phyloP scores from a whole-genome alignment of 441 rosid genomes.

The Daphne laureola region DNA sequence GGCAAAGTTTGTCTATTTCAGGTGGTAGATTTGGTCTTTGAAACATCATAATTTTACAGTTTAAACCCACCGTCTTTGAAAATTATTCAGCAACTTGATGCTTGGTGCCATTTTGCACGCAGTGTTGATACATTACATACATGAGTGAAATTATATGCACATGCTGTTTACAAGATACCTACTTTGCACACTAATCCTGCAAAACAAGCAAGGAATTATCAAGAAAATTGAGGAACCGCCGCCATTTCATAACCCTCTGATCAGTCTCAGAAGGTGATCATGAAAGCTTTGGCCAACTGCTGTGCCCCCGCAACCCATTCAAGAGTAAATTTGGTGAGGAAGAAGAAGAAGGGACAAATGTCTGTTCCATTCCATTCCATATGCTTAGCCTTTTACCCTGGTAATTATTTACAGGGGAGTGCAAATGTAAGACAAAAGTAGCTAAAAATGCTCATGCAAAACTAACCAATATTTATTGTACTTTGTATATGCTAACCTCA shows the following conservation, averaged over 20 bases:
- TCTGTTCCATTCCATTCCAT: slow-evolving; percentile 7
- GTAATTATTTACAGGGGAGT: slow-evolving; percentile 4
- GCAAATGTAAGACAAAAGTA: not conserved
- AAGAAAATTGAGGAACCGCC: slow-evolving; percentile 15
- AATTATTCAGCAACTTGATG: not conserved
- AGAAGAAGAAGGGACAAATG: slow-evolving; percentile 10
- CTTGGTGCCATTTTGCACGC: not conserved
- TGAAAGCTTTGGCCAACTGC: not conserved
- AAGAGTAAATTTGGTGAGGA: not conserved
- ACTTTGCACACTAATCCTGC: slow-evolving; percentile 10
- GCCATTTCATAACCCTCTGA: no score
- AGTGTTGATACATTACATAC: no score
- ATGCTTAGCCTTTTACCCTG: slow-evolving; percentile 32
- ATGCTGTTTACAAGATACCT: no score
- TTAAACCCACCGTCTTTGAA: no score
- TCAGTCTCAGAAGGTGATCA: no score
- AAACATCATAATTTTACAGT: no score
- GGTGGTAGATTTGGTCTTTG: no score
- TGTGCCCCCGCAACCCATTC: not conserved
- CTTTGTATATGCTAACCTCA: not conserved
- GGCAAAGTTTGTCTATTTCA: no score
- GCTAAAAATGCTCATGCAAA: not conserved
- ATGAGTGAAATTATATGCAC: no score
- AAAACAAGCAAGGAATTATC: slow-evolving; percentile 9
- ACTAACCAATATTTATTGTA: not conserved